A percentile compares a stretch with the other conserved stretches of the same genome.
Conservation (phyloP, 2,329 filamentous ascomycete species). For the Aurifilum marmelostoma region DNA sequence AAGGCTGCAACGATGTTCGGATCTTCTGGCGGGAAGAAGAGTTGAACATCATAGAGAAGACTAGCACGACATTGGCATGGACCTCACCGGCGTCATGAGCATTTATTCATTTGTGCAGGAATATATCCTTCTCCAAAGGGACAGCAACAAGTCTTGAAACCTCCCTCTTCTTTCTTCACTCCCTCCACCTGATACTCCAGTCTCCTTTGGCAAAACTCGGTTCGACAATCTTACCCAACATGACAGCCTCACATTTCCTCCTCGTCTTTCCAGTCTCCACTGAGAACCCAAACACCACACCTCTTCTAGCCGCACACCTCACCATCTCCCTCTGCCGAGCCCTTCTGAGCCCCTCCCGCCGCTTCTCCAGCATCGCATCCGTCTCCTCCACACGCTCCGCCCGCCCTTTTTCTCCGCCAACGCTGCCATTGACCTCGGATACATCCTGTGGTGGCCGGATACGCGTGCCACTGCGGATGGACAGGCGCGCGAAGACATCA, state of each 20-base stretch:
- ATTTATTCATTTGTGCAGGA: not conserved
- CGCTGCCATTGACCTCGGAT: slow-evolving; percentile 59
- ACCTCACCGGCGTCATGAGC: not conserved
- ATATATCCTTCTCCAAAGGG: not conserved
- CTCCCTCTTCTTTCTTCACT: slow-evolving; percentile 34
- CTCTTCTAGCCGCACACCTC: slow-evolving; percentile 63
- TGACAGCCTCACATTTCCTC: slow-evolving; percentile 61
- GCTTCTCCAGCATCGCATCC: slow-evolving; percentile 52
- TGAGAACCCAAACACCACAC: slow-evolving; percentile 58
- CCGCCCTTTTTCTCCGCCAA: slow-evolving; percentile 58
- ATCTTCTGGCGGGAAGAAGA: slow-evolving; percentile 22
- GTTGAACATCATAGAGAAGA: not conserved
- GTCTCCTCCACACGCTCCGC: slow-evolving; percentile 57
- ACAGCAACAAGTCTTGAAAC: not conserved
- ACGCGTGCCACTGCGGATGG: slow-evolving; percentile 43
- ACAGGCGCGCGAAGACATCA: slow-evolving; percentile 37
- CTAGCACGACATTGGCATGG: not conserved
- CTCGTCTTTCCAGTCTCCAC: slow-evolving; percentile 36
- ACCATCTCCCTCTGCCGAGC: slow-evolving; percentile 59
- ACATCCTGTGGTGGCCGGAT: slow-evolving; percentile 41
- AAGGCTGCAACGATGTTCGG: slow-evolving; percentile 40
- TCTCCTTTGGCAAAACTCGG: slow-evolving; percentile 64
- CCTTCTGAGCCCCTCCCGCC: slow-evolving; percentile 50
- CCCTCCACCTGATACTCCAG: slow-evolving; percentile 62
- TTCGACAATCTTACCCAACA: slow-evolving; percentile 61